Conservation (phyloP, 306 rosid genomes). For the Lathyrus tuberosus region DNA sequence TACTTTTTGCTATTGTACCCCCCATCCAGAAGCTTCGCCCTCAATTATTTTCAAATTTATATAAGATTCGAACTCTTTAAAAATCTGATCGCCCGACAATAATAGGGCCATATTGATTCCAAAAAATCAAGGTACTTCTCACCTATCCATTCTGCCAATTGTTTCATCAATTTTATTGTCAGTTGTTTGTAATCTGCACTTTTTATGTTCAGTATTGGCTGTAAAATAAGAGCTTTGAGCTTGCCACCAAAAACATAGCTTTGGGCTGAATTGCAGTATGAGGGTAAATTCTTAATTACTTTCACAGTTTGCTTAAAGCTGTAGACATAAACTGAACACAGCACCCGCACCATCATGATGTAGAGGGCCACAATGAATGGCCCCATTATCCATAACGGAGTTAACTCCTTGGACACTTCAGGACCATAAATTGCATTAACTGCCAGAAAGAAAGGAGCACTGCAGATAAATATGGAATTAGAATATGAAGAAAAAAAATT, state of each 20-base stretch:
- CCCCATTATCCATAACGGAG: conserved; percentile 83
- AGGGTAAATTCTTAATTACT: conserved; percentile 58
- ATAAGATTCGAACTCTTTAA: conserved; percentile 80
- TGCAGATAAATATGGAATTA: conserved; percentile 55
- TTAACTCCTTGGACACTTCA: conserved; percentile 78
- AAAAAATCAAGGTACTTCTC: conserved; percentile 75
- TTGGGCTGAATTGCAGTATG: conserved; percentile 54
- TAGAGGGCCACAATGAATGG: conserved; percentile 69
- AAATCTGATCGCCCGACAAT: conserved; percentile 77
- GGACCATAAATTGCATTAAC: conserved; percentile 67
- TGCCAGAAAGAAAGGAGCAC: conserved; percentile 72
- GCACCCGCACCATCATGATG: conserved; percentile 59
- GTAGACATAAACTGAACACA: conserved; percentile 66
- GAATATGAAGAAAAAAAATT: conserved; percentile 15
- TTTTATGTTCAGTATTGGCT: conserved; percentile 59
- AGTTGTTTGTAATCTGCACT: conserved; percentile 62
- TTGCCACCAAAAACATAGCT: conserved; percentile 59
- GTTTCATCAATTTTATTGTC: conserved; percentile 58
- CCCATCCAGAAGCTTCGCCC: conserved; percentile 36
- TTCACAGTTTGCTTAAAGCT: conserved; percentile 73
- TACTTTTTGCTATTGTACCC: conserved; percentile 22
- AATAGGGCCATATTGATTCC: conserved; percentile 87
- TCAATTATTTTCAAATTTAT: conserved; percentile 41
- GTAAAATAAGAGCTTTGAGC: conserved; percentile 56
- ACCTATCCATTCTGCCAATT: conserved; percentile 50